Base-by-base conservation (phyloP, 1,284 basidiomycete species). In the Apiotrichum laibachii region DNA sequence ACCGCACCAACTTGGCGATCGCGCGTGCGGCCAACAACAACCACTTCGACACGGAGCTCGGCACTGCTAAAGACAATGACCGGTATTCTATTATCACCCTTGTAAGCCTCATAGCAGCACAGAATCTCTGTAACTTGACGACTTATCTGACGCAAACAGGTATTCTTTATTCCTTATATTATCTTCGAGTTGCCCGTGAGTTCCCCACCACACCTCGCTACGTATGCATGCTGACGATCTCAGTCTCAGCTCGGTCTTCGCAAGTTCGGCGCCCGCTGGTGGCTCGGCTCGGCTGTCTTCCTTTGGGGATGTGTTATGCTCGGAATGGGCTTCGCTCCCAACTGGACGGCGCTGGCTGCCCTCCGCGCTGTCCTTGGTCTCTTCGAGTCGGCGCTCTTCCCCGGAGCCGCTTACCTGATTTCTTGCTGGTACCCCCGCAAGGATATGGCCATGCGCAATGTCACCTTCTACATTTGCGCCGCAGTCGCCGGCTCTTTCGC, bases 391-490 rank as follows among this genome's bases (percentile, higher is more conserved):
- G 61, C 67, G 18, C 72, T 78, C 61, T 77, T 77, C 68, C 72
- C 69, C 21, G 70, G 68, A 19, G 77, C 73, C 52, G 75, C 79
- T 7, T 80, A 72, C 67, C 70, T 82, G n/a, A 76, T 81, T 56
- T 75, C 78, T 9, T 75, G 71, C 42, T 81, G 62, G 80, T 82
- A 81, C 68, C 77, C 78, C 1, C 76, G 81, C 21, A 71, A 71
- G 55, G 77, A 80, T 64, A 77, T 77, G 54, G 77, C 80, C 50
- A 65, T 68, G 16, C 67, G 68, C 52, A 58, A 66, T 64, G 72
- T 75, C 7, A 62, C 69, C 42, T 81, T 81, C 72, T 81, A 81
- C 72, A 70, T 79, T 39, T 52, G 57, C 45, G 64, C 62, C 4
- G 59, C 59, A 45, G 67, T 64, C 58, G 49, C 53, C 12, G 60